phyloP scores from a whole-genome alignment of 345 rosid genomes.

The Citrus cavaleriei region DNA sequence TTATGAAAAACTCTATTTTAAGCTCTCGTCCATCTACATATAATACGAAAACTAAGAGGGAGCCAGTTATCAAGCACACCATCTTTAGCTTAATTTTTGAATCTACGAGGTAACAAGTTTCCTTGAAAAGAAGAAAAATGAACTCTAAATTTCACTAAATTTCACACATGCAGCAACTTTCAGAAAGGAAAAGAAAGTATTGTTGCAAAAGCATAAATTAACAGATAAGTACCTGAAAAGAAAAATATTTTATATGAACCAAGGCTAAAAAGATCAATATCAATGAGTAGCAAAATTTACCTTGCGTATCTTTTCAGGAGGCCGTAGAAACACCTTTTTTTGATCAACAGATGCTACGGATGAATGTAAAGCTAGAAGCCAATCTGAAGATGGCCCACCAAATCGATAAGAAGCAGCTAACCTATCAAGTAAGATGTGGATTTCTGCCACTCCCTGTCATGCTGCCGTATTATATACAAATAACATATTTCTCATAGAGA shows the following conservation, averaged over 20 bases:
- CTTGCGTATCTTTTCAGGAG: slow-evolving; percentile 75
- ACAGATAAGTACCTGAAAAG: not conserved
- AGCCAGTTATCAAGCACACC: not conserved
- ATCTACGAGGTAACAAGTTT: not conserved
- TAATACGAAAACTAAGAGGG: not conserved
- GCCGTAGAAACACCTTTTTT: slow-evolving; percentile 68
- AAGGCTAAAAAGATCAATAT: not conserved
- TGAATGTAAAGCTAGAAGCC: slow-evolving; percentile 92
- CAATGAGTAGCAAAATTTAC: slow-evolving; percentile 30
- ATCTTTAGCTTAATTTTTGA: not conserved
- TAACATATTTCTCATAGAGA: not conserved
- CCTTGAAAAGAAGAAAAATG: not conserved
- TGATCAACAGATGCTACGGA: slow-evolving; percentile 71
- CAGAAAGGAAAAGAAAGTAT: not conserved
- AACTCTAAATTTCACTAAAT: not conserved
- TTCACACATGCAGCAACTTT: not conserved
- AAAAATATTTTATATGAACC: not conserved
- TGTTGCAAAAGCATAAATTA: not conserved
- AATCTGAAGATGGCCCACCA: slow-evolving; percentile 75
- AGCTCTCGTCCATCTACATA: not conserved
- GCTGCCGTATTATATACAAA: slow-evolving; percentile 6
- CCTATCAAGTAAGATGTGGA: slow-evolving; percentile 63
- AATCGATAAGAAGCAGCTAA: slow-evolving; percentile 78
- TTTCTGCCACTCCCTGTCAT: slow-evolving; percentile 78
- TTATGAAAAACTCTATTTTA: not conserved